phyloP scores from a whole-genome alignment of 148 eudicot genomes.

The Fagopyrum homotropicum region DNA sequence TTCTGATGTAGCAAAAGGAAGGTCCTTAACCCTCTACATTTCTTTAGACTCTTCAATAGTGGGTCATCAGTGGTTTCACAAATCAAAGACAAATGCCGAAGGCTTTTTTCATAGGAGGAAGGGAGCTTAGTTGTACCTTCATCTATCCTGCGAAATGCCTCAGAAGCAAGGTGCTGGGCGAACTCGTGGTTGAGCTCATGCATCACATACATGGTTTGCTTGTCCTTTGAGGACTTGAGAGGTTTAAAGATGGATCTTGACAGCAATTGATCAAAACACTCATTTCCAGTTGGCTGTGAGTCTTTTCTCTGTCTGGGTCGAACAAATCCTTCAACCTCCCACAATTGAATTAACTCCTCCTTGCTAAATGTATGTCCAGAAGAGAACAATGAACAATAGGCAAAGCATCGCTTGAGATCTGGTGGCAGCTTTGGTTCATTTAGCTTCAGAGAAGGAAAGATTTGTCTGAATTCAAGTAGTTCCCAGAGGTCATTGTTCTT shows the following conservation, averaged over 20 bases:
- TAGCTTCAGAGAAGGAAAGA: neutral
- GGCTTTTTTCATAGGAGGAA: neutral
- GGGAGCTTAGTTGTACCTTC: neutral
- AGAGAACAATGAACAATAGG: conserved; percentile 17
- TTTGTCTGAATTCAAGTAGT: neutral
- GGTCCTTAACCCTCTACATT: neutral
- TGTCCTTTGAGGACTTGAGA: neutral
- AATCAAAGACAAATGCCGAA: neutral
- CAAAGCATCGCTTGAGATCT: conserved; percentile 10
- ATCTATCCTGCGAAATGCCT: neutral
- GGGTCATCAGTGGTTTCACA: neutral
- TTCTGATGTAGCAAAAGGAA: neutral
- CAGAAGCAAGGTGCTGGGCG: neutral
- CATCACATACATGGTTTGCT: neutral
- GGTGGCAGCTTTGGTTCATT: neutral
- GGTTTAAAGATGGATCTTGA: conserved; percentile 2
- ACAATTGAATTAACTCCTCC: conserved; percentile 13
- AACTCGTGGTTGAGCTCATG: neutral
- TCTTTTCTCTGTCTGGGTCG: neutral
- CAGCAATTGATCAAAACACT: neutral
- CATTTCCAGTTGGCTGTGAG: neutral
- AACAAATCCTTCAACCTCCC: conserved; percentile 10
- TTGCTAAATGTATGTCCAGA: neutral
- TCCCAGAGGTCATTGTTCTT: neutral
- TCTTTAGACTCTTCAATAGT: neutral